Conservation (phyloP, 768 basidiomycete species). For the Lyophyllum atratum region DNA sequence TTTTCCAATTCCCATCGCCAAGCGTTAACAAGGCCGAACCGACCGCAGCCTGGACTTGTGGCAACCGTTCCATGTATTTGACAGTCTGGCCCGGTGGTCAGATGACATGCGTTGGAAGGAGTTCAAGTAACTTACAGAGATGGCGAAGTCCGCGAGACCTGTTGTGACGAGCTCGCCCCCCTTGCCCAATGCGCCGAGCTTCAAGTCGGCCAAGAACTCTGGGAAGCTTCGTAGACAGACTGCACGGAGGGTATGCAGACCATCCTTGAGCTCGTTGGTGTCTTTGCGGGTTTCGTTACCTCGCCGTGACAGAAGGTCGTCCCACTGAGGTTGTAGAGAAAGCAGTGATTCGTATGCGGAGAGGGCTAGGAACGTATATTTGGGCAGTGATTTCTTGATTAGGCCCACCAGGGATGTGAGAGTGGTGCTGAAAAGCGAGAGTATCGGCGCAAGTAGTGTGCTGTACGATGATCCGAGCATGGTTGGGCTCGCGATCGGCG, state of each 20-base stretch:
- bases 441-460: slow-evolving; percentile 63
- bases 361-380: slow-evolving; percentile 79
- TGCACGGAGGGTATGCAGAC: slow-evolving; percentile 59
- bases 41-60: slow-evolving; percentile 69
- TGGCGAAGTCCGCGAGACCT: slow-evolving; percentile 61
- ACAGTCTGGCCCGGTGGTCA: slow-evolving; percentile 49
- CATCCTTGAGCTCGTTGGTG: slow-evolving; percentile 73
- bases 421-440: slow-evolving; percentile 65
- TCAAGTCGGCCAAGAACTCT: slow-evolving; percentile 79
- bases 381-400: slow-evolving; percentile 77
- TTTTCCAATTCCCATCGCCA: slow-evolving; percentile 90
- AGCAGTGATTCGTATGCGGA: slow-evolving; percentile 65
- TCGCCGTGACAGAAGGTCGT: slow-evolving; percentile 58
- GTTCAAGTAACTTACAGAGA: slow-evolving; percentile 42
- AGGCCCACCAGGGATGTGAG: slow-evolving; percentile 62
- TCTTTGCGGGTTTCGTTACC: slow-evolving; percentile 44
- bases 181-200: slow-evolving; percentile 57
- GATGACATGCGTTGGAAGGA: neutral
- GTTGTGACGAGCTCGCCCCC: slow-evolving; percentile 59
- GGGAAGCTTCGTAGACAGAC: slow-evolving; percentile 83
- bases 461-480: slow-evolving; percentile 60
- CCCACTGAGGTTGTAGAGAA: slow-evolving; percentile 63
- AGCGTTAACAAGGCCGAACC: slow-evolving; percentile 65
- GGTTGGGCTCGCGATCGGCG: slow-evolving; percentile 54
- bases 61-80: slow-evolving; percentile 68